A percentile compares a stretch with the other conserved stretches of the same genome.
These are phyloP conservation scores for Metschnikowia amazonensis DNA, from an alignment of 805 yeast species.

Conservation along the genomic window DNA sequence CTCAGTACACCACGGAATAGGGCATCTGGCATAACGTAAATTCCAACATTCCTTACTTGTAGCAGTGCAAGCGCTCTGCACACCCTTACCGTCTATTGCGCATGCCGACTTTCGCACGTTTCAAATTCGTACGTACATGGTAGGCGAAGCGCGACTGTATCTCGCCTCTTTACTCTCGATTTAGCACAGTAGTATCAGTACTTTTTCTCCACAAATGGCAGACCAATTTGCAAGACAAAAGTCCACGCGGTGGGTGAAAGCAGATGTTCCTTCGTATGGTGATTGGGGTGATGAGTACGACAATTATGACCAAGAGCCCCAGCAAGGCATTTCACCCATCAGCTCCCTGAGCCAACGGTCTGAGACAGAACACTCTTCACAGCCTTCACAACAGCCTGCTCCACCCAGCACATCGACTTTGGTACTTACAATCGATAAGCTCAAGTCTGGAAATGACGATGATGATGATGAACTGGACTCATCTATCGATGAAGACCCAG, in stretches of 20 bases:
- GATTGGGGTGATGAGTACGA: slow-evolving; percentile 40
- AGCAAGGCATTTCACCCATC: slow-evolving; percentile 8
- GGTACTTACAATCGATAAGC: slow-evolving; percentile 35
- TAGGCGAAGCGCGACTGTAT: slow-evolving; percentile 4
- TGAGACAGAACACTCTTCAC: neutral
- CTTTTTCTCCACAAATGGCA: slow-evolving; percentile 15
- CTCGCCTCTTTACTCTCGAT: neutral
- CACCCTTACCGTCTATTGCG: neutral
- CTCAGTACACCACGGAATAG: neutral
- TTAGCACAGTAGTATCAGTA: neutral
- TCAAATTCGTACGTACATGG: neutral
- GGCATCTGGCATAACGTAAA: neutral
- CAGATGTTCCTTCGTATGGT: slow-evolving; percentile 40
- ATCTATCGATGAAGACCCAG: neutral
- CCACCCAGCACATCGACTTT: slow-evolving; percentile 15
- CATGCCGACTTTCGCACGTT: slow-evolving; percentile 5
- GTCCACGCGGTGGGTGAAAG: slow-evolving; percentile 43
- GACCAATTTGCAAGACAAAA: slow-evolving; percentile 42
- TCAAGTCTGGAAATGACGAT: neutral
- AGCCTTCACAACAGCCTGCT: neutral
- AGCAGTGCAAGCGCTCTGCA: neutral
- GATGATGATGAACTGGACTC: slow-evolving; percentile 10
- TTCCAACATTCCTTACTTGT: neutral
- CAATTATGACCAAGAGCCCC: slow-evolving; percentile 27
- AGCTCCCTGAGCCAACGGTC: neutral